Conservation (phyloP, 495 filamentous ascomycete species). For the Tetracladium setigerum region DNA sequence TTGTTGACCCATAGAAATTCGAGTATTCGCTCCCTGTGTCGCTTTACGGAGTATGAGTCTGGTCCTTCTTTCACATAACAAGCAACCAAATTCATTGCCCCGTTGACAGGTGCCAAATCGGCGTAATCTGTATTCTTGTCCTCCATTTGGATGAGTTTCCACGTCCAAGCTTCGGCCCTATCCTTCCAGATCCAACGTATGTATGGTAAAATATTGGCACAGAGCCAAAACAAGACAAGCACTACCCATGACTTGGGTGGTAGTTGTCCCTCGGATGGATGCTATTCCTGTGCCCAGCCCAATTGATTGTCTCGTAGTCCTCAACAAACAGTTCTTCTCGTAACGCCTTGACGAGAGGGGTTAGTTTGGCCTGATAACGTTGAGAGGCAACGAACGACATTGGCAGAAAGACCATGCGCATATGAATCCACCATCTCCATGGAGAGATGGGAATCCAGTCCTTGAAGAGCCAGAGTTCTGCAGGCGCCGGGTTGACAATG, state of each 20-base stretch:
- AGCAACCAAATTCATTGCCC: slow-evolving; percentile 75
- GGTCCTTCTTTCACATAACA: slow-evolving; percentile 82
- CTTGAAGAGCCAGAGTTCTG: slow-evolving; percentile 90
- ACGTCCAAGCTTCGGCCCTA: slow-evolving; percentile 65
- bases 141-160: slow-evolving; percentile 72
- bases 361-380: slow-evolving; percentile 62
- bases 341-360: slow-evolving; percentile 61
- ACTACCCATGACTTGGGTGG: slow-evolving; percentile 79
- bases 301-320: slow-evolving; percentile 71
- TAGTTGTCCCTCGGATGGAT: slow-evolving; percentile 81
- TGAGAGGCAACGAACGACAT: slow-evolving; percentile 88
- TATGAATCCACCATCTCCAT: slow-evolving; percentile 99
- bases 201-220: slow-evolving; percentile 69
- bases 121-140: slow-evolving; percentile 87
- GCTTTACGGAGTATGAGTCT: slow-evolving; percentile 62
- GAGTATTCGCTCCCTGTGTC: slow-evolving; percentile 70
- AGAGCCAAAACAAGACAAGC: slow-evolving; percentile 62
- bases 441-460: slow-evolving; percentile 93
- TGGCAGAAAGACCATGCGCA: slow-evolving; percentile 84
- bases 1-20: slow-evolving; percentile 90
- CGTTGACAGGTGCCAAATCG: slow-evolving; percentile 82
- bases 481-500: slow-evolving; percentile 86
- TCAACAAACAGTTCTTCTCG: slow-evolving; percentile 81
- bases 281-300: slow-evolving; percentile 68
- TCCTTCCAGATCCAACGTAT: slow-evolving; percentile 53